A percentile compares a stretch with the other conserved stretches of the same genome.
These are phyloP conservation scores for Boletus sensibilis DNA, from an alignment of 768 basidiomycete species.

Conservation along the genomic window DNA sequence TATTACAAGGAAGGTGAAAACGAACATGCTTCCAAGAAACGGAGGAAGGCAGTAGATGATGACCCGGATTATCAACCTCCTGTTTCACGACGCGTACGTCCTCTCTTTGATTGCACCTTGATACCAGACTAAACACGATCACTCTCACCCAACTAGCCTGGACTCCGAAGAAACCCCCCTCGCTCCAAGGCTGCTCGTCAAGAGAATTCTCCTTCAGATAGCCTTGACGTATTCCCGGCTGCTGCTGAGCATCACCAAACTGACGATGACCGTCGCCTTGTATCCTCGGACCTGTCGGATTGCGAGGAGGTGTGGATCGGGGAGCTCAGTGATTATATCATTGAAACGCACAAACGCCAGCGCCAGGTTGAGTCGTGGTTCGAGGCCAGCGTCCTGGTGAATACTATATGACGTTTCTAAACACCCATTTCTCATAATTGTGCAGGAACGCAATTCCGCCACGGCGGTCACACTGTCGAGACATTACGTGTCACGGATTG, in stretches of 20 bases:
- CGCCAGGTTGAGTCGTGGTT: constrained; percentile 75
- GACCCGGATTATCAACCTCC: constrained; percentile 58
- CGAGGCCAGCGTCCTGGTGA: constrained; percentile 62
- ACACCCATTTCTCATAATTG: constrained; percentile 1
- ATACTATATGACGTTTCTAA: constrained; percentile 14
- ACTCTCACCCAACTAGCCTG: constrained; percentile 25
- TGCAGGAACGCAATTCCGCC: constrained; percentile 65
- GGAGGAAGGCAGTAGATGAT: constrained; percentile 44
- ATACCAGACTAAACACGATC: neutral
- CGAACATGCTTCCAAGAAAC: constrained; percentile 45
- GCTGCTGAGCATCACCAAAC: constrained; percentile 24
- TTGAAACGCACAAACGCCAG: constrained; percentile 72
- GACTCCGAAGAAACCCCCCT: constrained; percentile 45
- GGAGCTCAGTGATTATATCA: constrained; percentile 66
- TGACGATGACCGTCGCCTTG: constrained; percentile 45
- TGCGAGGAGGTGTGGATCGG: constrained; percentile 74
- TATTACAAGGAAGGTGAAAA: constrained; percentile 34
- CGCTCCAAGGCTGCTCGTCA: constrained; percentile 36
- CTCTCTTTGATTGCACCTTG: neutral
- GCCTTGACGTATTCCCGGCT: constrained; percentile 17
- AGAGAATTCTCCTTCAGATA: constrained; percentile 29
- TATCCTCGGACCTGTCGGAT: constrained; percentile 80
- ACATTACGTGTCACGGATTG: constrained; percentile 42
- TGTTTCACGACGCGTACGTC: constrained; percentile 52
- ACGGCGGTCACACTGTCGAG: constrained; percentile 48